phyloP scores from a whole-genome alignment of 805 yeast genomes.

The Sugiyamaella chiloensis region DNA sequence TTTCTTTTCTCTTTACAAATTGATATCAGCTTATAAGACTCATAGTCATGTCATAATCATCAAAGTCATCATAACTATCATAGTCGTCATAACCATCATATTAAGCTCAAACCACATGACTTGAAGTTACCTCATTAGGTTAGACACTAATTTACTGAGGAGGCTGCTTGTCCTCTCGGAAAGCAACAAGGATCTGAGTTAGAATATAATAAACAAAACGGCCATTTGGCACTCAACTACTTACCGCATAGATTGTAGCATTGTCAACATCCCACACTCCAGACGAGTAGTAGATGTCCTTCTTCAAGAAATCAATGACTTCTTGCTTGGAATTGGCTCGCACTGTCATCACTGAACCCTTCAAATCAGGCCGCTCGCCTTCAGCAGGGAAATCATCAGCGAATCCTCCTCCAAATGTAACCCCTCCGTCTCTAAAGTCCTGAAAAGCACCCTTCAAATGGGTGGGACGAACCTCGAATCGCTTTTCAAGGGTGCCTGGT shows the following conservation, averaged over 20 bases:
- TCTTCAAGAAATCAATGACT: constrained; percentile 58
- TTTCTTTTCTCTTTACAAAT: too few relatives aligned
- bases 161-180: constrained; percentile 1
- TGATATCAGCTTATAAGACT: too few relatives aligned
- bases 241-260: constrained; percentile 54
- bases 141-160: constrained; percentile 4
- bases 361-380: constrained; percentile 42
- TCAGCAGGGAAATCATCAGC: constrained; percentile 34
- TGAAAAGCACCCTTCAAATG: constrained; percentile 39
- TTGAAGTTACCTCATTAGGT: too few relatives aligned
- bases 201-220: neutral
- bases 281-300: constrained; percentile 57
- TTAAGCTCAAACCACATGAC: too few relatives aligned
- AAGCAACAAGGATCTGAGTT: constrained; percentile 1
- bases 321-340: constrained; percentile 65
- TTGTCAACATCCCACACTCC: constrained; percentile 77
- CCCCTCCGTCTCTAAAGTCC: constrained; percentile 34
- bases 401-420: constrained; percentile 40
- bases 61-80: too few relatives aligned
- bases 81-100: too few relatives aligned
- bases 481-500: constrained; percentile 45
- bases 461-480: constrained; percentile 39
- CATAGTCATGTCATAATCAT: too few relatives aligned
- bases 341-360: constrained; percentile 65
- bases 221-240: too few relatives aligned